Percentiles rank a stretch among this genome's conserved stretches.
phyloP scores from a whole-genome alignment of 768 basidiomycete genomes.

The Lentinula detonsa region DNA sequence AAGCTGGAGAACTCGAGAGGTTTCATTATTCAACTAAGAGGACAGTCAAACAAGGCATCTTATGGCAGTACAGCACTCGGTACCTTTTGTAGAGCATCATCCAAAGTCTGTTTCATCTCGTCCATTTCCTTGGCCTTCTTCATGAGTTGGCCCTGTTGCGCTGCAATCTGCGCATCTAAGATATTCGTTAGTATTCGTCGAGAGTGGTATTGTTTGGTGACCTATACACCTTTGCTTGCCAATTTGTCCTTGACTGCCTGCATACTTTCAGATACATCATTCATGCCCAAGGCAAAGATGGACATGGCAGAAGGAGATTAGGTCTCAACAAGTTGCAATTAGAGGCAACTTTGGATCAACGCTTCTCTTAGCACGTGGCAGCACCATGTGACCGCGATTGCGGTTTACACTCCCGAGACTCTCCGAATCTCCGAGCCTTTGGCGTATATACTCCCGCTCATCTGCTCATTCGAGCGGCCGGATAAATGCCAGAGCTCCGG shows the following conservation, averaged over 20 bases:
- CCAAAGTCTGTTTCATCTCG: constrained; percentile 34
- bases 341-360: background rate
- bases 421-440: no score
- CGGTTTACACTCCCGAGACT: background rate
- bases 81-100: constrained; percentile 44
- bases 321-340: no score
- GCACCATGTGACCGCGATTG: background rate
- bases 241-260: constrained; percentile 41
- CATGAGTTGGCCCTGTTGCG: constrained; percentile 36
- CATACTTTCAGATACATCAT: constrained; percentile 43
- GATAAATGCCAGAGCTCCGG: no score
- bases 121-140: constrained; percentile 35
- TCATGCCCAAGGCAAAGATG: constrained; percentile 36
- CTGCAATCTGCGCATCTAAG: constrained; percentile 42
- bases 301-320: constrained; percentile 29
- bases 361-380: background rate
- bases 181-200: constrained; percentile 8
- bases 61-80: constrained; percentile 1
- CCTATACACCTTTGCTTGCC: constrained; percentile 39
- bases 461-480: no score
- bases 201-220: background rate
- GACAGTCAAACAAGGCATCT: background rate
- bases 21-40: constrained; percentile 49
- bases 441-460: no score
- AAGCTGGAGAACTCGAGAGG: constrained; percentile 47